Evolutionary conservation across 1,139 yeast genomes (phyloP), one percentile per base, ranked within the genome.

Genomic region (Candida freyschussii): DNA sequence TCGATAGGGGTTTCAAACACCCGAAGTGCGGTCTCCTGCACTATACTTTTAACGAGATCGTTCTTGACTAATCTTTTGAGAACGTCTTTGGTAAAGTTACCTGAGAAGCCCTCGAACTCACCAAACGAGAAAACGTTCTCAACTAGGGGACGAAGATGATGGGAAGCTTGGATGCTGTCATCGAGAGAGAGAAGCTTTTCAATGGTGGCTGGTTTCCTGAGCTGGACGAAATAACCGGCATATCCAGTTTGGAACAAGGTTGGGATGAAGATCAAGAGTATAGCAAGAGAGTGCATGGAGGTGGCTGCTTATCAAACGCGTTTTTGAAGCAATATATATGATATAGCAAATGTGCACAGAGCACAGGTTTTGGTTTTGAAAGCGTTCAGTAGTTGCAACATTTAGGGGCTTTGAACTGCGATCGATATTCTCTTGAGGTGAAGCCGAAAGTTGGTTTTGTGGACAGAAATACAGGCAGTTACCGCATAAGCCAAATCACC

Each of bases 41-140:
- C 71, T 3, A 82, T 61, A 21, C 73, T 78, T 4, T 74, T 72
- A 11, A 81, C 75, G 36, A 67, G 48, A 2, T 74, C 72, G 36
- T 60, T 65, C 9, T 55, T 59, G 26, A 63, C 62, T 35, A 81
- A 60, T 36, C 73, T 61, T 6, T 65, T 65, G 18, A 79, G 43
- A 0, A 69, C 57, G 4, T 65, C 69, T 14, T 62, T 53, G 6
- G 78, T 60, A 47, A 81, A 73, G 25, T 72, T 67, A 0, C 84
- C 85, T 0, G 75, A 63, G 44, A 81, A 72, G 0, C 82, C 87
- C 43, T 70, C 72, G 48, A 79, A 78, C 14, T 65, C 65, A 0
- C 87, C 89, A 45, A 82, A 73, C 0, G 74, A 62, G 39, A 73
- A 67, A 7, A 69, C 58, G 26, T 62, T 60, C 16, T 61, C 59